Evolutionary conservation across 1,139 yeast species (phyloP).

Genomic region (Diutina neorugosa): DNA sequence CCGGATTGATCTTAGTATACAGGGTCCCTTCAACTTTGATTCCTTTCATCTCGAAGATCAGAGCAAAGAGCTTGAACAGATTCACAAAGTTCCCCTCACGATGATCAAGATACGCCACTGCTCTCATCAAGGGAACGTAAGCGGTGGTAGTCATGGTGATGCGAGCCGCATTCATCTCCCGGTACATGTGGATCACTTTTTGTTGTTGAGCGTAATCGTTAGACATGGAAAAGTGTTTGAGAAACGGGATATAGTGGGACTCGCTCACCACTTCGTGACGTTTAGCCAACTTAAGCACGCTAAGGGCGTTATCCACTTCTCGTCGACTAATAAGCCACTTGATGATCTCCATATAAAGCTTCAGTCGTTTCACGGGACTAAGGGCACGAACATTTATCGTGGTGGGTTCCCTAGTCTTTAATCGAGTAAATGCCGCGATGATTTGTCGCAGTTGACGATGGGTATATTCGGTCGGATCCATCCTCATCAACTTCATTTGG

Average conservation of each 20-base stretch:
- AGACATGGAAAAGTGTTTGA: conserved; percentile 13
- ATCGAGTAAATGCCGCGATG: not conserved
- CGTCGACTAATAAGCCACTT: conserved; percentile 12
- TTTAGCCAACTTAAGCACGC: conserved; percentile 9
- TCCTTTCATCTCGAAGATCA: not conserved
- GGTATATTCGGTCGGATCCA: not conserved
- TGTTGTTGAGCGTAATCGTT: conserved; percentile 18
- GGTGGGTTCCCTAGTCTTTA: not conserved
- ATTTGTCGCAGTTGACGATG: not conserved
- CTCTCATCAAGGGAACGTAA: conserved; percentile 27
- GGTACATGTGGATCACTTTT: conserved; percentile 22
- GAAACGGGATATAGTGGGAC: conserved; percentile 19
- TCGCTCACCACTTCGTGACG: conserved; percentile 12
- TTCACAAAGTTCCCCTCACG: not conserved
- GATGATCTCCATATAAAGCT: conserved; percentile 17
- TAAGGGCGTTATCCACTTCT: conserved; percentile 11
- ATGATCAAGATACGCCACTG: conserved; percentile 28
- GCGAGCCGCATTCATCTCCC: conserved; percentile 24
- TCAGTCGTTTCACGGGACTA: conserved; percentile 7
- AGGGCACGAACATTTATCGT: not conserved
- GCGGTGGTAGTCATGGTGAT: conserved; percentile 23
- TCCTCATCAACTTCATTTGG: conserved; percentile 12
- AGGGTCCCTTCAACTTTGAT: not conserved
- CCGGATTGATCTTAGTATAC: not conserved
- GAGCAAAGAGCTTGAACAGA: not conserved